A percentile compares a stretch with the other conserved stretches of the same genome.
These are phyloP conservation scores for Gloeopeniophorella convolvens DNA, from an alignment of 768 basidiomycete species.

Conservation along the genomic window DNA sequence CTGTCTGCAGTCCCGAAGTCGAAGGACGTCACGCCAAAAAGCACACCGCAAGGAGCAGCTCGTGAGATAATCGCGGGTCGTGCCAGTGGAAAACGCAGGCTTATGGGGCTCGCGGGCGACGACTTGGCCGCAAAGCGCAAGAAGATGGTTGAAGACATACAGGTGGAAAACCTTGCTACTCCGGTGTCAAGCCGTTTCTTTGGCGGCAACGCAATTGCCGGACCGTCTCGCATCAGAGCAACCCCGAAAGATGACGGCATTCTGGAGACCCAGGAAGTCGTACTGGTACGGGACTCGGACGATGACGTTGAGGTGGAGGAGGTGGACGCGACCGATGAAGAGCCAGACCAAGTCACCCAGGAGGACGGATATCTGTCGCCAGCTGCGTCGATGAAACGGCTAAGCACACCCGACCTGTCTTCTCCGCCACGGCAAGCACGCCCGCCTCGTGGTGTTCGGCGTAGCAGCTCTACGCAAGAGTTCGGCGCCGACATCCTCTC, in stretches of 20 bases:
- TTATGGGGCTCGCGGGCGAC: slow-evolving; percentile 63
- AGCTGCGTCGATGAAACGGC: slow-evolving; percentile 41
- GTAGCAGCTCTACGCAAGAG: slow-evolving; percentile 26
- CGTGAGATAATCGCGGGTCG: slow-evolving; percentile 36
- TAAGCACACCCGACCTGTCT: slow-evolving; percentile 54
- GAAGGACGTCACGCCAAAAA: slow-evolving; percentile 7
- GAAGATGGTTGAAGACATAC: slow-evolving; percentile 28
- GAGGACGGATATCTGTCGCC: slow-evolving; percentile 86
- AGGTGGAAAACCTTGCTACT: slow-evolving; percentile 37
- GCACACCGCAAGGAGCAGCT: slow-evolving; percentile 6
- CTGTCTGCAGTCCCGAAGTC: slow-evolving; percentile 12
- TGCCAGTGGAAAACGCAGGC: slow-evolving; percentile 69
- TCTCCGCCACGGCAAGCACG: slow-evolving; percentile 46
- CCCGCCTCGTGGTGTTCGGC: slow-evolving; percentile 8
- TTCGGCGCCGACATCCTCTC: slow-evolving; percentile 50
- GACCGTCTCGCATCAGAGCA: slow-evolving; percentile 1
- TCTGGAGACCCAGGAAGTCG: slow-evolving; percentile 27
- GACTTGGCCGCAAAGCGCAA: slow-evolving; percentile 51
- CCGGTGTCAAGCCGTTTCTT: slow-evolving; percentile 21
- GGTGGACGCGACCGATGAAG: slow-evolving; percentile 31
- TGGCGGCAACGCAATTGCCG: not conserved
- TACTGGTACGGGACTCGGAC: slow-evolving; percentile 33
- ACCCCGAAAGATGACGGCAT: slow-evolving; percentile 20
- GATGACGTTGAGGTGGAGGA: slow-evolving; percentile 35
- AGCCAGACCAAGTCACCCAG: slow-evolving; percentile 47